A percentile compares a stretch with the other conserved stretches of the same genome.
Evolutionary conservation across 441 rosid species (phyloP).

Genomic region (Bocquillonia castaneifolia): DNA sequence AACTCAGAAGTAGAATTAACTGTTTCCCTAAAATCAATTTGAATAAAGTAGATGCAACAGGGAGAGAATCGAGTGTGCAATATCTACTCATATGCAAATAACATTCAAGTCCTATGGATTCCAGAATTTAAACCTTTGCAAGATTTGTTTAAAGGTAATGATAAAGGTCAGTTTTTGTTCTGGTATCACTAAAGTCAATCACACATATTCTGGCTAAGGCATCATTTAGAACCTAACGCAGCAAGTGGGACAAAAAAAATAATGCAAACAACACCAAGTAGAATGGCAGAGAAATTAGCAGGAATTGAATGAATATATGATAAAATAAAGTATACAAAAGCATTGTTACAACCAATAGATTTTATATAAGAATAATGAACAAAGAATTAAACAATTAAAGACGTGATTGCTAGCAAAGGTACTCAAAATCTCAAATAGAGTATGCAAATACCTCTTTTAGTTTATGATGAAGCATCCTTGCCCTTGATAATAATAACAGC

Average conservation of each 20-base stretch:
- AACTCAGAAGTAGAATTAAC: neutral
- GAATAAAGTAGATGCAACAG: neutral
- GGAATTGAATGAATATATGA: neutral
- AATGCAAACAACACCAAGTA: slow-evolving; percentile 8
- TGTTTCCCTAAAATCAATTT: neutral
- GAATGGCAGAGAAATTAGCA: neutral
- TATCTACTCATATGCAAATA: neutral
- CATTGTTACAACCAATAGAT: neutral
- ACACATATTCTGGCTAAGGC: neutral
- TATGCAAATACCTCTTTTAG: neutral
- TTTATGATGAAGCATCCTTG: slow-evolving; percentile 35
- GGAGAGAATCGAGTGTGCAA: neutral
- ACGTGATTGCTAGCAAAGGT: neutral
- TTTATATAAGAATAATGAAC: neutral
- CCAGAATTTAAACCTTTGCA: neutral
- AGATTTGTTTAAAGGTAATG: neutral
- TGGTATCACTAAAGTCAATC: neutral
- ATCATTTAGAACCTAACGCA: neutral
- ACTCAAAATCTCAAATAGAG: too few species aligned
- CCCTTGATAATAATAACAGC: slow-evolving; percentile 70
- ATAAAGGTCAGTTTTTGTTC: neutral
- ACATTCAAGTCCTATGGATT: neutral
- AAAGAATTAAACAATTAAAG: neutral
- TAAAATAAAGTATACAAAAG: neutral
- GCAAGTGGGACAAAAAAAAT: neutral